Evolutionary conservation across 2,329 filamentous ascomycete species (phyloP).

Genomic region (Paecilomyces dactylethromorphus): DNA sequence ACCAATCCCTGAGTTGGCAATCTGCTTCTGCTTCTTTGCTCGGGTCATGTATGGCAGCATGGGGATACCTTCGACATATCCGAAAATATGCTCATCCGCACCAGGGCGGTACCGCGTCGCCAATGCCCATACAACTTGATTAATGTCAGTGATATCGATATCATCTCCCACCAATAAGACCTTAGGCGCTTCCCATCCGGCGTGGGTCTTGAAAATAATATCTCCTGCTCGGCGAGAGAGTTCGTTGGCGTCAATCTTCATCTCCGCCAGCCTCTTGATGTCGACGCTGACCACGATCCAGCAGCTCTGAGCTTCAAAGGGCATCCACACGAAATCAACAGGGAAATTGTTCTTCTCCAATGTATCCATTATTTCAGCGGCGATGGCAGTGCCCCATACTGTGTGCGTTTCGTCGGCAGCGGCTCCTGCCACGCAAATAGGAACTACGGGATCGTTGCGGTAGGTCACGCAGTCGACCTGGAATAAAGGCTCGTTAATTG

Average conservation of each 20-base stretch:
- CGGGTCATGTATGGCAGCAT: conserved; percentile 2
- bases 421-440: conserved; percentile 10
- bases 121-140: conserved; percentile 12
- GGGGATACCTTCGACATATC: neutral
- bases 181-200: conserved; percentile 15
- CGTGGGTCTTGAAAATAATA: conserved; percentile 13
- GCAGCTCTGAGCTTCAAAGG: conserved; percentile 12
- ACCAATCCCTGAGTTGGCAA: neutral
- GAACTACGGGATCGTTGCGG: conserved; percentile 11
- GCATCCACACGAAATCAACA: conserved; percentile 12
- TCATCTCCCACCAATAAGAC: conserved; percentile 14
- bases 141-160: conserved; percentile 12
- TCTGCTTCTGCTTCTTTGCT: neutral
- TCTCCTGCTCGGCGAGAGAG: conserved; percentile 10
- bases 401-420: conserved; percentile 14
- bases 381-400: conserved; percentile 11
- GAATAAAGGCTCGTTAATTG: conserved; percentile 9
- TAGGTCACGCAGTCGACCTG: conserved; percentile 13
- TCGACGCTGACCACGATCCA: conserved; percentile 13
- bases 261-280: conserved; percentile 6
- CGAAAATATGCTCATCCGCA: conserved; percentile 2
- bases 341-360: conserved; percentile 11
- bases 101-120: conserved; percentile 4
- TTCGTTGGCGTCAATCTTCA: conserved; percentile 9
- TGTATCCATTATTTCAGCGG: conserved; percentile 12